Conservation (phyloP, 176 grass and related monocot species). For the Zizania latifolia region DNA sequence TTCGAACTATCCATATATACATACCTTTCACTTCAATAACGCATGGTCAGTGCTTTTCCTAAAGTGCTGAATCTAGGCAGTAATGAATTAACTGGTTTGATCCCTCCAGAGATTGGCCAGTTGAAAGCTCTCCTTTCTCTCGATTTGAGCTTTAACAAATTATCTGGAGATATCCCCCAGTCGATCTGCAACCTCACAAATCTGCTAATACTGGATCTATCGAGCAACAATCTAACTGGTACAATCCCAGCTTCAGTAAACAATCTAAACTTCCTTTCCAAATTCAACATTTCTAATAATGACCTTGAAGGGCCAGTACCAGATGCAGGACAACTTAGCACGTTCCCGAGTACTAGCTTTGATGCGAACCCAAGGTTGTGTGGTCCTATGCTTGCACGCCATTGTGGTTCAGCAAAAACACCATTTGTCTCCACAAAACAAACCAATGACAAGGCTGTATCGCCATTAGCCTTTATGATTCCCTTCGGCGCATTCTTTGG, state of each 20-base stretch:
- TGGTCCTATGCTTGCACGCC: neutral
- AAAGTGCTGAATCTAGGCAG: neutral
- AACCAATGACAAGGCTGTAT: neutral
- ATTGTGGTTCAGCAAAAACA: neutral
- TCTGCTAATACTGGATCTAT: neutral
- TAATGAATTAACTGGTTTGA: constrained; percentile 12
- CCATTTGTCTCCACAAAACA: neutral
- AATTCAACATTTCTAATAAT: constrained; percentile 38
- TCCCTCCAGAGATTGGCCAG: constrained; percentile 30
- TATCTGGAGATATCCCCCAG: constrained; percentile 20
- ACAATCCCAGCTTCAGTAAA: no score
- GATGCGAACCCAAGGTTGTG: constrained; percentile 27
- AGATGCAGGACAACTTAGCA: constrained; percentile 26
- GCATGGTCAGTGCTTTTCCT: neutral
- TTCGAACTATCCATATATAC: constrained; percentile 4
- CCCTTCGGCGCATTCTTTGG: constrained; percentile 24
- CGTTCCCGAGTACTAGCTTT: constrained; percentile 34
- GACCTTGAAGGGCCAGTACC: constrained; percentile 39
- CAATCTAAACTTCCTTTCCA: constrained; percentile 34
- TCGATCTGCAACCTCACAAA: constrained; percentile 21
- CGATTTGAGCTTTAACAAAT: constrained; percentile 5
- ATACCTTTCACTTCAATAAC: neutral
- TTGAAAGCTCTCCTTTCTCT: constrained; percentile 15
- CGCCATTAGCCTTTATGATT: neutral
- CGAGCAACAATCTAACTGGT: no score